Conservation (phyloP, 164 flowering plant genomes). For the Nymphaea colorata region DNA sequence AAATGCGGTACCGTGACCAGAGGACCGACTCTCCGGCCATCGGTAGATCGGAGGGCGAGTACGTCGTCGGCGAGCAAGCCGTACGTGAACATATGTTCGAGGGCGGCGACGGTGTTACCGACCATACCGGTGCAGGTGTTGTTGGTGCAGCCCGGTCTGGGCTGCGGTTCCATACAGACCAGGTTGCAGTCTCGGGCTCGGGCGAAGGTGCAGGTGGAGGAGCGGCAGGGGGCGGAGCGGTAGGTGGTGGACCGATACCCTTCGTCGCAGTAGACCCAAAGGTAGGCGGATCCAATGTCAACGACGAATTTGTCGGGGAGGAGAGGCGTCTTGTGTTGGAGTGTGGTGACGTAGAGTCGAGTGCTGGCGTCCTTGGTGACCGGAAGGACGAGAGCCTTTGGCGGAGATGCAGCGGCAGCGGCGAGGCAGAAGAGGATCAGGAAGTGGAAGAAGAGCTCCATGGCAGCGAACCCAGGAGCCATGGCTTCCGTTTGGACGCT, state of each 20-base stretch:
- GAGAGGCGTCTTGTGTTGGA: conserved; percentile 8
- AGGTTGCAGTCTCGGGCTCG: not conserved
- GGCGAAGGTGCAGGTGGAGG: conserved; percentile 6
- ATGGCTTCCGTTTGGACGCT: too few relatives aligned
- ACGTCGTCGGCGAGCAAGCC: conserved; percentile 13
- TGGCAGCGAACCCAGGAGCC: too few relatives aligned
- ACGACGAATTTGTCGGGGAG: conserved; percentile 1
- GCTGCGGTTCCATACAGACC: not conserved
- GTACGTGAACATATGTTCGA: not conserved
- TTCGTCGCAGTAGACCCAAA: conserved; percentile 8
- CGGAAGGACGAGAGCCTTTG: conserved; percentile 3
- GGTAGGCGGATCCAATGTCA: not conserved
- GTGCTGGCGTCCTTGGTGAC: conserved; percentile 5
- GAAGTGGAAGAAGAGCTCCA: too few relatives aligned
- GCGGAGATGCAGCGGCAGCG: not conserved
- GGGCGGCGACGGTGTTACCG: conserved; percentile 5
- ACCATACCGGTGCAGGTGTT: conserved; percentile 11
- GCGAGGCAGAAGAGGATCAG: too few relatives aligned
- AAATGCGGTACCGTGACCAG: conserved; percentile 8
- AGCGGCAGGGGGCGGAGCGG: conserved; percentile 3
- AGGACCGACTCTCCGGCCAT: conserved; percentile 14
- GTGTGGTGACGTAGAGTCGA: conserved; percentile 1
- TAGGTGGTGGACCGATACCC: conserved; percentile 11
- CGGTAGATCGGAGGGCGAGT: conserved; percentile 12
- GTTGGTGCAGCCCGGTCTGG: conserved; percentile 17